Evolutionary conservation across 345 rosid species (phyloP).

Genomic region (Psidium friedrichsthalianum): DNA sequence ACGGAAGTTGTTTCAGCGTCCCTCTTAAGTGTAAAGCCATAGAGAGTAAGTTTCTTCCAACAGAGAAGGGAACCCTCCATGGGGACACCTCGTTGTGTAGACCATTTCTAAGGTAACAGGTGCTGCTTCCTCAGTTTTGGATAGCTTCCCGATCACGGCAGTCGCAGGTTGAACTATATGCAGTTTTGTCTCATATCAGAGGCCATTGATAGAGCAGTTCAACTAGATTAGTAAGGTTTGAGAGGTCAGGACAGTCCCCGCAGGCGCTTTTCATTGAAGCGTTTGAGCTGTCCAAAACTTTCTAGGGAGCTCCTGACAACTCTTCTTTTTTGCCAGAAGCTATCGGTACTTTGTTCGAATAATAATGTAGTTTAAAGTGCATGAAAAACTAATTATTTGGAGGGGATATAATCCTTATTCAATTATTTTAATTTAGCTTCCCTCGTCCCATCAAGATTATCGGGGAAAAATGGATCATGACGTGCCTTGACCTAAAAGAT

Average conservation of each 20-base stretch:
- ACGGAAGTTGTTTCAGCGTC: not conserved
- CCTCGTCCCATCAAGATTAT: too few species aligned
- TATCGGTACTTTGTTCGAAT: too few species aligned
- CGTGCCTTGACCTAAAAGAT: too few species aligned
- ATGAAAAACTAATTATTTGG: too few species aligned
- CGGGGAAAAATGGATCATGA: too few species aligned
- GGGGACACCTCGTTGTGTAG: too few species aligned
- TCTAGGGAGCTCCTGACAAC: not conserved
- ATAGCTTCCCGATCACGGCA: not conserved
- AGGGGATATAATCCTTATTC: too few species aligned
- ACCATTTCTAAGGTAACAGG: accelerated
- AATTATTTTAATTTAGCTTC: too few species aligned
- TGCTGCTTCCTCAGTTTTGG: not conserved
- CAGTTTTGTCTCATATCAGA: accelerated
- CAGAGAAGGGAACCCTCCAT: not conserved
- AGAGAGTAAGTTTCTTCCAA: accelerated
- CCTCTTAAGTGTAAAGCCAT: too few species aligned
- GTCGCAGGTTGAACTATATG: not conserved
- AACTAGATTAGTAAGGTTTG: not conserved
- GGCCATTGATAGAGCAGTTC: not conserved
- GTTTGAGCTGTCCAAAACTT: not conserved
- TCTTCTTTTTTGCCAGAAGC: too few species aligned
- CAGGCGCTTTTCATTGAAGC: accelerated
- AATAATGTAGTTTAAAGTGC: too few species aligned
- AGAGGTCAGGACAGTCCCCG: not conserved